Evolutionary conservation across 805 yeast species (phyloP).

Genomic region (Clavispora santaluciae): DNA sequence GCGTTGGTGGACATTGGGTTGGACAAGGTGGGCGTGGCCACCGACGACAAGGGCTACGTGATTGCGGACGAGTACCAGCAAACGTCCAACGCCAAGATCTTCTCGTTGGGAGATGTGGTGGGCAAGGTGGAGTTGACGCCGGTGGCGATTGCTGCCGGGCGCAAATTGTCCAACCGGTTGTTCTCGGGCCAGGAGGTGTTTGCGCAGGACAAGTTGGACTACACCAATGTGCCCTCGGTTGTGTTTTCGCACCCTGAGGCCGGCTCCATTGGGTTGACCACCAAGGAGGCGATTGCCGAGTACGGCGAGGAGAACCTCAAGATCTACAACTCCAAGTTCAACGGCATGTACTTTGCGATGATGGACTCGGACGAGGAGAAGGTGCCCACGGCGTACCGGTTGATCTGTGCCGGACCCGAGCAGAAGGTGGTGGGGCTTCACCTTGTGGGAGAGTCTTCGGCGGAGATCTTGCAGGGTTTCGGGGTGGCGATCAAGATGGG

Average conservation of each 20-base stretch:
- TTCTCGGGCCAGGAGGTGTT: conserved; percentile 71
- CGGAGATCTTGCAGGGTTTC: conserved; percentile 96
- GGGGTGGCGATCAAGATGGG: conserved; percentile 99
- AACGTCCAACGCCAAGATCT: conserved; percentile 65
- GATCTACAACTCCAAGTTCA: conserved; percentile 76
- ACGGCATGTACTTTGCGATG: conserved; percentile 92
- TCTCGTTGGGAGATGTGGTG: conserved; percentile 89
- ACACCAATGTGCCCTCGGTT: conserved; percentile 85
- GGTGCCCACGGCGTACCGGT: conserved; percentile 82
- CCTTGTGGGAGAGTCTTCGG: conserved; percentile 82
- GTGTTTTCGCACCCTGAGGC: conserved; percentile 98
- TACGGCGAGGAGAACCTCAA: conserved; percentile 79
- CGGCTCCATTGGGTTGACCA: conserved; percentile 86
- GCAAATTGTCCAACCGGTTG: conserved; percentile 85
- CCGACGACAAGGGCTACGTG: conserved; percentile 57
- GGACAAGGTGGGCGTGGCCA: conserved; percentile 68
- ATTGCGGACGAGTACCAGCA: conserved; percentile 85
- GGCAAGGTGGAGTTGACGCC: conserved; percentile 95
- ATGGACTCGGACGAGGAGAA: conserved; percentile 57
- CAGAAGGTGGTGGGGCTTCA: conserved; percentile 97
- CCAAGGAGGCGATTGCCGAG: conserved; percentile 68
- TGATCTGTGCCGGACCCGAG: conserved; percentile 69
- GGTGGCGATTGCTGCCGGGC: conserved; percentile 97
- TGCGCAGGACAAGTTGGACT: conserved; percentile 77
- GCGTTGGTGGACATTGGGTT: conserved; percentile 71